Conservation (phyloP, 2,329 filamentous ascomycete species). For the Nakataea oryzae region DNA sequence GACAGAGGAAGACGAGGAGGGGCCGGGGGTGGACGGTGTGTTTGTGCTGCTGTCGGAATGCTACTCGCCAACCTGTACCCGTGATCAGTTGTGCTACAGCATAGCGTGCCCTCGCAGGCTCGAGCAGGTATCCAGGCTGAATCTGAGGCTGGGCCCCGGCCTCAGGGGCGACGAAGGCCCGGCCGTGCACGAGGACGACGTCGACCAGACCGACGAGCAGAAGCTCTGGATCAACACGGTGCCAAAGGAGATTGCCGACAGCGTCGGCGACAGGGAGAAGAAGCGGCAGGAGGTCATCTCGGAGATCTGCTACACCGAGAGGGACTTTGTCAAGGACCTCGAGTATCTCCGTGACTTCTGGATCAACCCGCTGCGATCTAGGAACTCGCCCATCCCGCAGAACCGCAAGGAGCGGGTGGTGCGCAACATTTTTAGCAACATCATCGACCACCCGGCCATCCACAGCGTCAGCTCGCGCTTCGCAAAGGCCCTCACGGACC, state of each 20-base stretch:
- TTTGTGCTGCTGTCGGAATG: constrained; percentile 95
- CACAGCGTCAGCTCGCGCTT: constrained; percentile 84
- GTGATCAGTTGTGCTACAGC: constrained; percentile 92
- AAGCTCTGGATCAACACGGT: constrained; percentile 99
- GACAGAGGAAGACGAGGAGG: constrained; percentile 75
- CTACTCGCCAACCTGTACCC: constrained; percentile 93
- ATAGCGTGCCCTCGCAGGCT: constrained; percentile 90
- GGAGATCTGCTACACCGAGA: constrained; percentile 96
- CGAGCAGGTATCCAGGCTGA: constrained; percentile 89
- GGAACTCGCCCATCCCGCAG: constrained; percentile 78
- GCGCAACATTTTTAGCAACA: constrained; percentile 89
- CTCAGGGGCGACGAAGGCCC: constrained; percentile 55
- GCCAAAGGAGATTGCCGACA: constrained; percentile 86
- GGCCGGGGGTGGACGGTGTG: constrained; percentile 74
- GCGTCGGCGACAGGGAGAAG: constrained; percentile 82
- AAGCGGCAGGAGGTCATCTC: constrained; percentile 98
- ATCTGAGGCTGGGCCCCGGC: constrained; percentile 85
- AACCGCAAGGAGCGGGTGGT: constrained; percentile 84
- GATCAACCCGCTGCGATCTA: constrained; percentile 82
- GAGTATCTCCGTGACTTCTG: constrained; percentile 98
- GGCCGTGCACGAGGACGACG: constrained; percentile 64
- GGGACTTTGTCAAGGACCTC: constrained; percentile 97
- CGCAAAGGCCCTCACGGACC: constrained; percentile 75
- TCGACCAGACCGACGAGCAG: constrained; percentile 81
- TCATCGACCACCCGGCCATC: constrained; percentile 71